Evolutionary conservation across 306 rosid genomes (phyloP), one percentile per base, ranked within the genome.

Genomic region (Dicorynia guianensis): DNA sequence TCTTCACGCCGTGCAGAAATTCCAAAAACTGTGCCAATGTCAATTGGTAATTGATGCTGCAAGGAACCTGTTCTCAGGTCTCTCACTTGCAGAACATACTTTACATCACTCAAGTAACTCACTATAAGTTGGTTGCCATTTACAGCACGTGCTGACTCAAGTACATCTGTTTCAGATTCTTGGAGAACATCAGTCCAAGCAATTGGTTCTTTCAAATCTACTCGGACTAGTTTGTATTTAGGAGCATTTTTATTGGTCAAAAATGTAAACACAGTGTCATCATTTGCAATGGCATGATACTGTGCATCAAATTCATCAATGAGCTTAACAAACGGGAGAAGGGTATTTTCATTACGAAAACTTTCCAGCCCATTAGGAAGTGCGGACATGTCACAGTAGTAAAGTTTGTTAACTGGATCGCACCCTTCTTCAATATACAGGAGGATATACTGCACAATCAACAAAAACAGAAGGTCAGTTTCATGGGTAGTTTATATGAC

Each of bases 181-280:
- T 35, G 83, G 47, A 95, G 77, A 49, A 95, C 88, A 61, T 92
- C 97, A 43, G 67, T 76, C 97, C 99, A 95, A 47, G 65, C 78
- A 57, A 87, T 82, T 59, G 96, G 97, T 47, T 92, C 91, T 75
- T 87, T 85, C 83, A 92, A 71, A 89, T 95, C 97, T 9, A 92
- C 96, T 38, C 91, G 85, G 20, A 85, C 96, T 67, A 95, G 66
- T 79, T 95, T 95, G 79, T 90, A 92, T 77, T 85, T 95, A 14
- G 98, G 93, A 75, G 98, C 97, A 85, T 95, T 90, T 87, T 92
- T 92, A 80, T 92, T 95, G 7, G 97, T 95, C 79, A 67, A 76
- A 66, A 92, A 89, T 81, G 98, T 90, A 75, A 95, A 95, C 43
- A 77, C 39, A 0, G 91, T 87, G 72, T 84, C 96, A 81, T 95